Base-by-base conservation (phyloP, 228 moss, liverwort and hornwort species). In the Sphagnum fallax region DNA sequence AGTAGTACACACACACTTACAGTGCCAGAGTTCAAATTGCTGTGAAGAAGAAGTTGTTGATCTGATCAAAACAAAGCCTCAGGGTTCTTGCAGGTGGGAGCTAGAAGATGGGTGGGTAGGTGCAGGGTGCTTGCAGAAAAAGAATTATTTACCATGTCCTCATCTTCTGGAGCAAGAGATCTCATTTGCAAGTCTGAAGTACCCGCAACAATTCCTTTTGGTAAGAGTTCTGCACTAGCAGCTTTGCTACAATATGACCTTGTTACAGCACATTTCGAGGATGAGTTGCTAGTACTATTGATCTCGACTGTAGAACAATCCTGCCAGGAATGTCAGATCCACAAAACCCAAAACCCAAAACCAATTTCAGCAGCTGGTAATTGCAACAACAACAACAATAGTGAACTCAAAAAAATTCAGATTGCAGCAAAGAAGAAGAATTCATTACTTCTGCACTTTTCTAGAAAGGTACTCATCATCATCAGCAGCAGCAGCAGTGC, bases 111-210 rank as follows among this genome's bases (percentile, higher is more conserved):
- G 18, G 47, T 10, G 13, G 4, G 10, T 32, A 32, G 2, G 32
- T 32, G 32, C 32, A 32, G 32, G 32, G 32, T 32, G 32, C 32
- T 32, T 32, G 32, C 32, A 32, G 55, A 53, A 13, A 69, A 49
- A 16, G 16, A 64, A 12, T 4, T 4, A 16, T 11, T 65, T 58
- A 65, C 65, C 70, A 76, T 73, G 76, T 51, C 67, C 50, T 52
- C 69, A 64, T 57, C 77, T 78, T 83, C 65, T 8, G 18, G 61
- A 52, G 47, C 32, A 52, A 87, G 70, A 73, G 80, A 78, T 69
- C 87, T 76, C 15, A 71, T 70, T 72, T 78, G 77, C 69, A 83
- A 65, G 72, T 87, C 87, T 57, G 87, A 70, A 9, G 80, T 80
- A 50, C 74, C 65, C 76, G 72, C 73, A 61, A 87, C 78, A 68